Evolutionary conservation across 225 moss, liverwort and hornwort species (phyloP).

Genomic region (Takakia lepidozioides): DNA sequence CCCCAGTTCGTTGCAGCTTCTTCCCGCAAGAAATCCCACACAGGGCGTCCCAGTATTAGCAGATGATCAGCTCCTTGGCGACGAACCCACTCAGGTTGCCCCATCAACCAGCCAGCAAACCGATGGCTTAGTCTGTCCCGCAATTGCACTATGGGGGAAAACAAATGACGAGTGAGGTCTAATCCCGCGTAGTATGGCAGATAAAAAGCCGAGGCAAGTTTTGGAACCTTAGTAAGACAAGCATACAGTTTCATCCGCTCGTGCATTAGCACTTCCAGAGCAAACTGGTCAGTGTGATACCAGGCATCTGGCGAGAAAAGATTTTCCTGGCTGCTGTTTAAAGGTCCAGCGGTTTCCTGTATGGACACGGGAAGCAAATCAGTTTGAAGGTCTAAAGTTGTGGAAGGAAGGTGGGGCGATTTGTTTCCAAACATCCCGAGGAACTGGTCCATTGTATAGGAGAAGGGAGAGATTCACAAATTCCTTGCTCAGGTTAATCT

Average conservation of each 20-base stretch:
- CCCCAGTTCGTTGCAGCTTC: constrained; percentile 31
- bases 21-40: constrained; percentile 57
- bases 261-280: constrained; percentile 51
- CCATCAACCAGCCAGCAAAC: constrained; percentile 45
- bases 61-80: constrained; percentile 63
- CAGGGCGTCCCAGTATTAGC: constrained; percentile 55
- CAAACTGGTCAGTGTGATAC: constrained; percentile 76
- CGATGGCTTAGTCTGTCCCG: constrained; percentile 34
- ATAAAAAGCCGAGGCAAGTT: constrained; percentile 60
- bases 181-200: constrained; percentile 66
- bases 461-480: too few relatives aligned
- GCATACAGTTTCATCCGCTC: constrained; percentile 46
- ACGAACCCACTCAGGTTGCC: constrained; percentile 36
- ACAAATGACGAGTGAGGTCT: constrained; percentile 38
- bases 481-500: too few relatives aligned
- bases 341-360: too few relatives aligned
- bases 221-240: constrained; percentile 51
- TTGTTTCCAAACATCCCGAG: too few relatives aligned
- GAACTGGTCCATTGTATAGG: too few relatives aligned
- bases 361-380: too few relatives aligned
- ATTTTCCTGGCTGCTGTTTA: too few relatives aligned
- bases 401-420: too few relatives aligned
- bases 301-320: constrained; percentile 32
- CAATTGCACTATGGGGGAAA: constrained; percentile 5
- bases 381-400: too few relatives aligned